These are phyloP conservation scores for Fusarium odoratissimum DNA, from an alignment of 2,329 filamentous ascomycete genomes.

Conservation along the genomic window DNA sequence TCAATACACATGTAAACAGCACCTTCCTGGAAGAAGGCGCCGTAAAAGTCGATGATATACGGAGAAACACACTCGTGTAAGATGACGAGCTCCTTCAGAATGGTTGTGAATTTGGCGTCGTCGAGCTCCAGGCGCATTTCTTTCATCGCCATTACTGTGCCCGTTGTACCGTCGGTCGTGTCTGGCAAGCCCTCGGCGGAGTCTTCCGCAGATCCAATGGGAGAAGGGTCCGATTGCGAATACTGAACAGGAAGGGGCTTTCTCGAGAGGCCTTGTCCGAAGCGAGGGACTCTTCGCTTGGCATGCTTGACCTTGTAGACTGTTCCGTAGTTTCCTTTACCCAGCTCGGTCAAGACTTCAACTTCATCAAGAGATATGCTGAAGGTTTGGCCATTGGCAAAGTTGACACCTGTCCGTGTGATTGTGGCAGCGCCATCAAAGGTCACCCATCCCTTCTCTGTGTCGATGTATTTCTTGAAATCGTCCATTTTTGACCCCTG, in stretches of 20 bases:
- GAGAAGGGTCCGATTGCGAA: constrained; percentile 52
- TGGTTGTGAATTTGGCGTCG: constrained; percentile 95
- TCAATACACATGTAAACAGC: constrained; percentile 99
- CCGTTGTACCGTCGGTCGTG: constrained; percentile 63
- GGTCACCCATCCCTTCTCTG: constrained; percentile 88
- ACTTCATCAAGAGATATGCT: constrained; percentile 96
- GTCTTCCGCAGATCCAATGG: constrained; percentile 46
- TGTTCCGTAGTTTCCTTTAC: constrained; percentile 98
- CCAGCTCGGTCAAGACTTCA: constrained; percentile 90
- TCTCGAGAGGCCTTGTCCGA: constrained; percentile 67
- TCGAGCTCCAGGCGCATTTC: constrained; percentile 96
- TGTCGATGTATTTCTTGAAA: constrained; percentile 85
- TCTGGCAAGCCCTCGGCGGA: constrained; percentile 48
- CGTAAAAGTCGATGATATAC: constrained; percentile 98
- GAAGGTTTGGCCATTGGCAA: constrained; percentile 89
- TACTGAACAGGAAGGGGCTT: constrained; percentile 56
- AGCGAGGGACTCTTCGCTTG: constrained; percentile 68
- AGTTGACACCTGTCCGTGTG: constrained; percentile 90
- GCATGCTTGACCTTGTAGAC: constrained; percentile 96
- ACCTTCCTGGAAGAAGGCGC: constrained; percentile 98
- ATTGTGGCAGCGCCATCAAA: constrained; percentile 95
- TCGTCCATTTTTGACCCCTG: constrained; percentile 66
- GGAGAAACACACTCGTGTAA: constrained; percentile 94
- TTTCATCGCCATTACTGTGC: constrained; percentile 98
- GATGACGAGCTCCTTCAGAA: constrained; percentile 97